Conservation (phyloP, 495 filamentous ascomycete genomes). For the Thermochaetoides thermophila region DNA sequence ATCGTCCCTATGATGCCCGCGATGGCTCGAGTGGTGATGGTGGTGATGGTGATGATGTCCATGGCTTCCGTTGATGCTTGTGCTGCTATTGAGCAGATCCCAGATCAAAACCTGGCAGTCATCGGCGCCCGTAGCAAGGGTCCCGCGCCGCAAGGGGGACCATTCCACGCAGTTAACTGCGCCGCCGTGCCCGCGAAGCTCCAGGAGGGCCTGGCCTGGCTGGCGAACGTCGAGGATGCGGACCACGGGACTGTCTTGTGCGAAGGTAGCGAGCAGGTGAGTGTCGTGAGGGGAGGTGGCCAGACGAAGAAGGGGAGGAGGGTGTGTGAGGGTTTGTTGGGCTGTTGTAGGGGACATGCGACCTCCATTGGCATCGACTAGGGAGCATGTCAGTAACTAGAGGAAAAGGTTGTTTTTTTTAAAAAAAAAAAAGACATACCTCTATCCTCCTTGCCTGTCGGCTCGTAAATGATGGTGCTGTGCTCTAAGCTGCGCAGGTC, state of each 20-base stretch:
- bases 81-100: conserved; percentile 65
- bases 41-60: conserved; percentile 13
- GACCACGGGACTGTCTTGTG: conserved; percentile 81
- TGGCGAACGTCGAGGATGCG: conserved; percentile 94
- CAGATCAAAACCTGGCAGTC: conserved; percentile 83
- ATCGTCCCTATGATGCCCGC: conserved; percentile 18
- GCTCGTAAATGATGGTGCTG: conserved; percentile 98
- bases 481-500: conserved; percentile 93
- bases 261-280: conserved; percentile 92
- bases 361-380: conserved; percentile 28
- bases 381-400: too few relatives aligned
- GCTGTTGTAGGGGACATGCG: conserved; percentile 48
- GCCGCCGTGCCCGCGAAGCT: conserved; percentile 81
- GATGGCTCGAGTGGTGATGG: neutral
- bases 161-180: conserved; percentile 88
- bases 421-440: conserved; percentile 43
- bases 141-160: conserved; percentile 74
- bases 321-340: conserved; percentile 62
- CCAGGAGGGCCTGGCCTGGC: conserved; percentile 85
- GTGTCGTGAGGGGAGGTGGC: conserved; percentile 92
- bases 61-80: conserved; percentile 39
- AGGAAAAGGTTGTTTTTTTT: too few relatives aligned
- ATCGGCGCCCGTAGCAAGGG: conserved; percentile 83
- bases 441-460: conserved; percentile 75
- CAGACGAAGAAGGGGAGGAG: conserved; percentile 73